Percentiles rank a stretch among this genome's conserved stretches.
Evolutionary conservation across 139 green algal genomes (phyloP).

Genomic region (Nannochloris sp.): DNA sequence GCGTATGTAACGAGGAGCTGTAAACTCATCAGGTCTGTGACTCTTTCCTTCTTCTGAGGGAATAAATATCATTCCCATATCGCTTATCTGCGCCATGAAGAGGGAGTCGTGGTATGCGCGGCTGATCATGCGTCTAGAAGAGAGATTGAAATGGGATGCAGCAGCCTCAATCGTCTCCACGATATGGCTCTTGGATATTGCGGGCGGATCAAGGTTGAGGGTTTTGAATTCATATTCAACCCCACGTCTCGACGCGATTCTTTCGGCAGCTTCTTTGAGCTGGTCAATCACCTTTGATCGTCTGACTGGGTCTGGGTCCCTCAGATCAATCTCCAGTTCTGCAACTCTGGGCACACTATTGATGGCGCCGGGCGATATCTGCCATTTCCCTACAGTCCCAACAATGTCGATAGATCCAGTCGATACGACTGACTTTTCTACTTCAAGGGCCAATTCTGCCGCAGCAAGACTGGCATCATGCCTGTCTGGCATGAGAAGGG

Average conservation of each 20-base stretch:
- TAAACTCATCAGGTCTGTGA: conserved; percentile 88
- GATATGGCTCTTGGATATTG: conserved; percentile 52
- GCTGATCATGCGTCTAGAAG: conserved; percentile 69
- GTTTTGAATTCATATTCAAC: conserved; percentile 30
- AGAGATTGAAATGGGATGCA: conserved; percentile 43
- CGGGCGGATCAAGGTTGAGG: conserved; percentile 84
- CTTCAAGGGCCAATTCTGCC: conserved; percentile 76
- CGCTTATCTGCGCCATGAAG: conserved; percentile 87
- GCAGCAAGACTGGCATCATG: conserved; percentile 82
- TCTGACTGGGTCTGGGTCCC: conserved; percentile 70
- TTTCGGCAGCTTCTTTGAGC: conserved; percentile 34
- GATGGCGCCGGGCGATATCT: conserved; percentile 73
- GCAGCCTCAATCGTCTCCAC: conserved; percentile 42
- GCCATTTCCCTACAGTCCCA: conserved; percentile 64
- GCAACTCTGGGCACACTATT: conserved; percentile 79
- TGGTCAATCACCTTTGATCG: conserved; percentile 55
- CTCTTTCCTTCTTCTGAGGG: conserved; percentile 75
- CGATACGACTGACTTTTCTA: conserved; percentile 34
- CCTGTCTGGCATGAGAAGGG: conserved; percentile 21
- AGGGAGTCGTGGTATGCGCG: conserved; percentile 93
- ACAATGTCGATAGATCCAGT: conserved; percentile 65
- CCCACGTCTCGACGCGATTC: conserved; percentile 53
- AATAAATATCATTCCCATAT: conserved; percentile 95
- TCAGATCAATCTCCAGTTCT: conserved; percentile 42
- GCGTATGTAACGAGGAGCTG: conserved; percentile 27